Percentiles rank a stretch among this genome's conserved stretches.
Evolutionary conservation across 2,329 filamentous ascomycete species (phyloP).

Genomic region (Ilyonectria sp.): DNA sequence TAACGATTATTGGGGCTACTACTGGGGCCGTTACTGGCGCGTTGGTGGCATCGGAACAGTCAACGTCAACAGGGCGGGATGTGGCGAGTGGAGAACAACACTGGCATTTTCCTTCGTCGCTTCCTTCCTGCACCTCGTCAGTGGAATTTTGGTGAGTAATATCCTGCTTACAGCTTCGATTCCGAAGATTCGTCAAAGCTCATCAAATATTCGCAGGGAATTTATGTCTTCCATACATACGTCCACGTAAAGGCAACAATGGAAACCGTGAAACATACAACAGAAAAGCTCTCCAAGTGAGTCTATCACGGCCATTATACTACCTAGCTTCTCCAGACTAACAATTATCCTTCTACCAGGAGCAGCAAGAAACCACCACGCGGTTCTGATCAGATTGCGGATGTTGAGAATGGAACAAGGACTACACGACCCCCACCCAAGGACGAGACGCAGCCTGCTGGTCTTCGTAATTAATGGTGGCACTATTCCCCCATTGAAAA

Average conservation of each 20-base stretch:
- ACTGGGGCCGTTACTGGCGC: constrained; percentile 43
- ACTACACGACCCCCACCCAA: neutral
- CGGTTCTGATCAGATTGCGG: neutral
- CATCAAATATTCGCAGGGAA: neutral
- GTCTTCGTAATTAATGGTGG: neutral
- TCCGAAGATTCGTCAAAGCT: neutral
- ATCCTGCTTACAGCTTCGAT: neutral
- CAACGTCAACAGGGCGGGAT: constrained; percentile 33
- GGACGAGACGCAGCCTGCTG: neutral
- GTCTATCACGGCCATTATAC: neutral
- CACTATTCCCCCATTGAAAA: neutral
- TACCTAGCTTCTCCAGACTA: neutral
- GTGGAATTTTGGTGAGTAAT: constrained; percentile 39
- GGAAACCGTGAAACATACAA: neutral
- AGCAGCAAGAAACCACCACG: neutral
- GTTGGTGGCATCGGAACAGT: constrained; percentile 14
- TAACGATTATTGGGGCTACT: constrained; percentile 47
- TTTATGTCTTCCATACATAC: neutral
- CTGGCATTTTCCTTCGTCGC: constrained; percentile 46
- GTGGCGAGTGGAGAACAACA: constrained; percentile 41
- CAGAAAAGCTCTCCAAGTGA: neutral
- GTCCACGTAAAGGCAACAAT: neutral
- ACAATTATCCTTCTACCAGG: neutral
- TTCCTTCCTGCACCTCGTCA: constrained; percentile 39
- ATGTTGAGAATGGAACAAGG: neutral